Evolutionary conservation across 2,329 filamentous ascomycete species (phyloP).

Genomic region (Laburnicola sp.): DNA sequence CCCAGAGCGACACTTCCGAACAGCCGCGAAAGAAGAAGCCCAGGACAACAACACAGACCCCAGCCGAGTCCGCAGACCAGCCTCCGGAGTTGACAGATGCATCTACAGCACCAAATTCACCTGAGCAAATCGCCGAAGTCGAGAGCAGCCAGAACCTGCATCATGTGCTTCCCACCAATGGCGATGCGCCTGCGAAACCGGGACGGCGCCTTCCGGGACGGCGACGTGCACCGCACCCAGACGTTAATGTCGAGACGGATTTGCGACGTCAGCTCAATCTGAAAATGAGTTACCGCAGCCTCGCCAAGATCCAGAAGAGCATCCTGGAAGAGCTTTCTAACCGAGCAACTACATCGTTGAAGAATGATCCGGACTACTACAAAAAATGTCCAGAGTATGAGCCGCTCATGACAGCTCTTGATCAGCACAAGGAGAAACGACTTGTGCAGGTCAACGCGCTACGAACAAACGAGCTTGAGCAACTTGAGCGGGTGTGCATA

Average conservation of each 20-base stretch:
- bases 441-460: conserved; percentile 45
- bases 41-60: conserved; percentile 32
- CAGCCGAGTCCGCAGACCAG: conserved; percentile 33
- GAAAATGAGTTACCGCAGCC: conserved; percentile 65
- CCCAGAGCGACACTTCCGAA: conserved; percentile 42
- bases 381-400: conserved; percentile 59
- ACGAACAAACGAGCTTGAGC: conserved; percentile 42
- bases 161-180: conserved; percentile 41
- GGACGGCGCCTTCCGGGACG: conserved; percentile 48
- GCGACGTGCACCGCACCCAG: conserved; percentile 52
- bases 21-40: conserved; percentile 42
- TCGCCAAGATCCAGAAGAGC: conserved; percentile 65
- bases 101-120: conserved; percentile 41
- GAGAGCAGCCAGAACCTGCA: conserved; percentile 37
- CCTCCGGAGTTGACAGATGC: conserved; percentile 44
- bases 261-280: conserved; percentile 65
- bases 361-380: conserved; percentile 58
- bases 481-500: conserved; percentile 40
- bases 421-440: conserved; percentile 49
- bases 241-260: conserved; percentile 51
- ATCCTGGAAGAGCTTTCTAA: conserved; percentile 68
- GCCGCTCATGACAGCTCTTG: conserved; percentile 57
- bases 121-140: conserved; percentile 42
- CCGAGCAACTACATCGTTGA: conserved; percentile 60
- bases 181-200: conserved; percentile 42